Evolutionary conservation across 164 flowering plant genomes (phyloP).

Genomic region (Umbellularia californica): DNA sequence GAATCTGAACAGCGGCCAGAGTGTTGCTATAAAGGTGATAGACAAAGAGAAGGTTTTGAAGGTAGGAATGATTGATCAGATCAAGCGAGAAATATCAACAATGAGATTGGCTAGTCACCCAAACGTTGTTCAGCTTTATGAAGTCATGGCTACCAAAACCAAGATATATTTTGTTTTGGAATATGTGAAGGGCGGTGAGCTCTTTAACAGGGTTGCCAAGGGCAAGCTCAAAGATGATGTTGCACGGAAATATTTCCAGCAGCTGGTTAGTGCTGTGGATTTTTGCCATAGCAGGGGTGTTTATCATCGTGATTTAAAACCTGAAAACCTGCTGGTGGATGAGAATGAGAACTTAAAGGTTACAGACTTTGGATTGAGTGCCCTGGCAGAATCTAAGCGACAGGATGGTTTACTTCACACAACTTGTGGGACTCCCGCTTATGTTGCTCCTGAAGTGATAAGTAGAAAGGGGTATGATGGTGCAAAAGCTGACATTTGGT

Average conservation of each 20-base stretch:
- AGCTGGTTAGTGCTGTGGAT: conserved; percentile 25
- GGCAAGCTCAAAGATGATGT: conserved; percentile 61
- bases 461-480: conserved; percentile 69
- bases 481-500: conserved; percentile 73
- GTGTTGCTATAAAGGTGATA: conserved; percentile 31
- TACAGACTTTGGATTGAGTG: conserved; percentile 70
- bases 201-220: conserved; percentile 36
- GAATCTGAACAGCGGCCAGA: conserved; percentile 21
- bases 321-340: conserved; percentile 60
- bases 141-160: conserved; percentile 67
- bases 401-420: conserved; percentile 54
- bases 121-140: conserved; percentile 55
- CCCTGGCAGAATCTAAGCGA: conserved; percentile 48
- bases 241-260: conserved; percentile 42
- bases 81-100: conserved; percentile 62
- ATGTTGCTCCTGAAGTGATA: conserved; percentile 75
- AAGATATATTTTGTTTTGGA: conserved; percentile 75
- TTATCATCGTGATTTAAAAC: conserved; percentile 65
- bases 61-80: conserved; percentile 61
- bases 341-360: conserved; percentile 64
- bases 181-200: conserved; percentile 69
- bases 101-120: conserved; percentile 61
- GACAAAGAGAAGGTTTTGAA: conserved; percentile 53
- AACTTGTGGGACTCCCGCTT: conserved; percentile 34
- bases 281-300: conserved; percentile 41